Conservation (phyloP, 441 rosid species). For the Raphanus hybrid region DNA sequence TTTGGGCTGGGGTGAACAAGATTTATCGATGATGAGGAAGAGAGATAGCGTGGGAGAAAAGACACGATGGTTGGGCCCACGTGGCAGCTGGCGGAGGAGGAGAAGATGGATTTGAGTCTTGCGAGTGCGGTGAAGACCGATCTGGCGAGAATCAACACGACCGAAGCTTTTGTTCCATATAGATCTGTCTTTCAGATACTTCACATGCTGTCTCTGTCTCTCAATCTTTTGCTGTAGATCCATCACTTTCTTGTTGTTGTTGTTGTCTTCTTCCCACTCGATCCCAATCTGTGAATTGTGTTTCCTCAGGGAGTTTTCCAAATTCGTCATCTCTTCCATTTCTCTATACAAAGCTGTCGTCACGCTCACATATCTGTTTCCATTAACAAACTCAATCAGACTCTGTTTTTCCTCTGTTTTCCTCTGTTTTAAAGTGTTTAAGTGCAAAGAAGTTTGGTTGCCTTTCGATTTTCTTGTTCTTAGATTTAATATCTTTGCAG, state of each 20-base stretch:
- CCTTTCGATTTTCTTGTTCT: conserved; percentile 77
- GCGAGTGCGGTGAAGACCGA: conserved; percentile 74
- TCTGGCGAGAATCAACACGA: conserved; percentile 58
- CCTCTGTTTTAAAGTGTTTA: not conserved
- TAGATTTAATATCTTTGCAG: conserved; percentile 66
- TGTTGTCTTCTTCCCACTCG: conserved; percentile 39
- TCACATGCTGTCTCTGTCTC: conserved; percentile 80
- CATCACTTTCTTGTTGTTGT: conserved; percentile 51
- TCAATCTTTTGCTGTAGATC: conserved; percentile 71
- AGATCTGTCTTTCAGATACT: conserved; percentile 78
- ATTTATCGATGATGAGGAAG: conserved; percentile 84
- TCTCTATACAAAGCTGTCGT: conserved; percentile 75
- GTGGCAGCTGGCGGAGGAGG: too few species aligned
- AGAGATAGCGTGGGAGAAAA: conserved; percentile 65
- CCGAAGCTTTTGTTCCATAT: conserved; percentile 80
- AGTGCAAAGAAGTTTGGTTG: conserved; percentile 1
- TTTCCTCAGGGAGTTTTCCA: conserved; percentile 64
- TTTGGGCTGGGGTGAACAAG: conserved; percentile 65
- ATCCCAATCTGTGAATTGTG: conserved; percentile 39
- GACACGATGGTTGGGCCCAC: conserved; percentile 57
- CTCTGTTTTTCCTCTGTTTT: conserved; percentile 15
- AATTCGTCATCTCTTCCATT: conserved; percentile 69
- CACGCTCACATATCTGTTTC: conserved; percentile 53
- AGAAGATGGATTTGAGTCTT: conserved; percentile 71
- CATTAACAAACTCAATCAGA: conserved; percentile 23